phyloP scores from a whole-genome alignment of 352 stramenopile species.

The Bremia lactucae region DNA sequence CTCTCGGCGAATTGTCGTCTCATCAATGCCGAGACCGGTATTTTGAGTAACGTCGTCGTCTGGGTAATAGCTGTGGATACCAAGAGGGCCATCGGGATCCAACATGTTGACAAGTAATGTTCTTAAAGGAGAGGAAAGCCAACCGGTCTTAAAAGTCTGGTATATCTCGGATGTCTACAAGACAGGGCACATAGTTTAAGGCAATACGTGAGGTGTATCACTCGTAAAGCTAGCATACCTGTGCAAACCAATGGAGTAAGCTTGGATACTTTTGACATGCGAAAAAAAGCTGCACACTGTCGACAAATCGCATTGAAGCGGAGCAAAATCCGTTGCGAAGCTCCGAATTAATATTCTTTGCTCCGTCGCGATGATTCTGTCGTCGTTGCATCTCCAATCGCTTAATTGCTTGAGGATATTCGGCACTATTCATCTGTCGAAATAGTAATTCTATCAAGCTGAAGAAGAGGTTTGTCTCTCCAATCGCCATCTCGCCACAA shows the following conservation, averaged over 20 bases:
- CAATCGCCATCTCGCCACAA: constrained; percentile 69
- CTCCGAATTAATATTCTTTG: constrained; percentile 16
- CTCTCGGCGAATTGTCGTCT: constrained; percentile 49
- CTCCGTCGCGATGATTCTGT: background rate
- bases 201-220: background rate
- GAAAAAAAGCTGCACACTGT: constrained; percentile 74
- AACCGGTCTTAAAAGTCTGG: constrained; percentile 60
- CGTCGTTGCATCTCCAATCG: constrained; percentile 11
- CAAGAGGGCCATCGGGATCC: constrained; percentile 65
- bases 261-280: constrained; percentile 74
- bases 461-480: constrained; percentile 66
- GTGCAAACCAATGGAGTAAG: constrained; percentile 72
- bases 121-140: constrained; percentile 44
- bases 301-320: constrained; percentile 41
- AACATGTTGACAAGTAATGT: constrained; percentile 68
- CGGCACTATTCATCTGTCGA: constrained; percentile 49
- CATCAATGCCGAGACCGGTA: constrained; percentile 19
- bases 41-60: constrained; percentile 15
- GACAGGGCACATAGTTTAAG: constrained; percentile 1
- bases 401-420: constrained; percentile 47
- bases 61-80: constrained; percentile 75
- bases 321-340: constrained; percentile 28
- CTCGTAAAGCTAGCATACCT: constrained; percentile 27
- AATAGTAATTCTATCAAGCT: constrained; percentile 64
- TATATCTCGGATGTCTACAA: constrained; percentile 68